Conservation (phyloP, 805 yeast species). For the Jamesozyma hellenica region DNA sequence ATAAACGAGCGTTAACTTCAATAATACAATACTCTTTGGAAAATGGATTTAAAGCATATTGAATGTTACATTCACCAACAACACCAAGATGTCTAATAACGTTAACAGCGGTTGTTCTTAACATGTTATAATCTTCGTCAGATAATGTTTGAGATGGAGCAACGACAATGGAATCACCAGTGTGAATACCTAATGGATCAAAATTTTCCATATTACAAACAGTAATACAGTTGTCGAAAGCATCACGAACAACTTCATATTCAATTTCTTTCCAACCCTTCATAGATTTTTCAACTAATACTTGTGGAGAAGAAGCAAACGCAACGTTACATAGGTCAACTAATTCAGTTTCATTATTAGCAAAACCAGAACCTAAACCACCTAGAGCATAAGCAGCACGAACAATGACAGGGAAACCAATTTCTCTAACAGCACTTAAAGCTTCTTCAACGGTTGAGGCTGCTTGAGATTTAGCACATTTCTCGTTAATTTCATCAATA, state of each 20-base stretch:
- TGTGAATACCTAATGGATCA: constrained; percentile 96
- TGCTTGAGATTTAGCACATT: constrained; percentile 89
- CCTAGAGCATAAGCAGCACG: constrained; percentile 97
- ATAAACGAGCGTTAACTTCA: constrained; percentile 95
- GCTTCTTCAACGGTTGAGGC: constrained; percentile 78
- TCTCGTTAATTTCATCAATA: constrained; percentile 90
- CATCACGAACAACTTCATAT: constrained; percentile 97
- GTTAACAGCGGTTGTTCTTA: constrained; percentile 94
- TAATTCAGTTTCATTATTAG: constrained; percentile 76
- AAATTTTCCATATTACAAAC: constrained; percentile 99
- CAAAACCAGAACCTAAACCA: constrained; percentile 97
- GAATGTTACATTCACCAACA: constrained; percentile 98
- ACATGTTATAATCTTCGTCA: constrained; percentile 95
- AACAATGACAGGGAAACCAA: constrained; percentile 91
- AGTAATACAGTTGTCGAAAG: constrained; percentile 93
- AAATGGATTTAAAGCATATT: constrained; percentile 89
- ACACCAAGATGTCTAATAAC: constrained; percentile 96
- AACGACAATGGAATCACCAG: constrained; percentile 98
- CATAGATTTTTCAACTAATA: constrained; percentile 89
- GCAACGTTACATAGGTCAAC: constrained; percentile 80
- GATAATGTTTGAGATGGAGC: constrained; percentile 97
- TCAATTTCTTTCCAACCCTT: constrained; percentile 99
- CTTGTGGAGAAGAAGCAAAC: constrained; percentile 93
- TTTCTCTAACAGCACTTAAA: constrained; percentile 66
- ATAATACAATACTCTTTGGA: constrained; percentile 92